Evolutionary conservation across 139 green algal species (phyloP).

Genomic region (Micromonas commoda): DNA sequence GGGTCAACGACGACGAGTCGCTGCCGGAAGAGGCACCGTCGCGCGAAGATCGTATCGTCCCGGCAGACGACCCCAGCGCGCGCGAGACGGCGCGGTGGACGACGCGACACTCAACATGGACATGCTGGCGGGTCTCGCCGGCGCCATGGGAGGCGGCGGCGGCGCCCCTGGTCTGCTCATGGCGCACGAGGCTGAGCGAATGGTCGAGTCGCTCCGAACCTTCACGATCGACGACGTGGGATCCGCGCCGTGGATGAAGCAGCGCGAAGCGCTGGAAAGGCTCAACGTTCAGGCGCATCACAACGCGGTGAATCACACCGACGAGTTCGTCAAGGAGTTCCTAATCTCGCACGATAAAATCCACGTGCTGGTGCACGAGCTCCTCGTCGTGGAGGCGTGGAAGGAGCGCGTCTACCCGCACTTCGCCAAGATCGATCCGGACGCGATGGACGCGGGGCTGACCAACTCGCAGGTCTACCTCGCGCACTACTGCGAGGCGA

Average conservation of each 20-base stretch:
- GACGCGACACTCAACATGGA: too few species aligned
- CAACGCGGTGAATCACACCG: constrained; percentile 60
- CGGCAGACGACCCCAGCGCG: too few species aligned
- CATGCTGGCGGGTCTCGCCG: too few species aligned
- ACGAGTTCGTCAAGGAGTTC: constrained; percentile 80
- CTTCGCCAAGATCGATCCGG: constrained; percentile 6
- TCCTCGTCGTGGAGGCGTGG: constrained; percentile 75
- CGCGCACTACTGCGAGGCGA: constrained; percentile 64
- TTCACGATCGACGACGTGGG: constrained; percentile 55
- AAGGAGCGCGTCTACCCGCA: constrained; percentile 57
- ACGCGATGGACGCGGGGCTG: neutral
- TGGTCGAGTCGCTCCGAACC: constrained; percentile 43
- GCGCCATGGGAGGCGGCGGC: too few species aligned
- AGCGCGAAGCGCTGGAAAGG: constrained; percentile 52
- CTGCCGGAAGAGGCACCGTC: too few species aligned
- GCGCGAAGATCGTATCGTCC: too few species aligned
- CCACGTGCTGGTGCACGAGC: constrained; percentile 56
- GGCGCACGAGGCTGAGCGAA: constrained; percentile 48
- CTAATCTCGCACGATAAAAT: constrained; percentile 67
- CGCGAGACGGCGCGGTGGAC: too few species aligned
- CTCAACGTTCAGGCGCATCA: constrained; percentile 72
- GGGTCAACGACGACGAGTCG: too few species aligned
- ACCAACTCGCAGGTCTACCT: constrained; percentile 47
- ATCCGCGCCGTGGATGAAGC: constrained; percentile 46
- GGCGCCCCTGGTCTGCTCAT: neutral